phyloP scores from a whole-genome alignment of 2,329 filamentous ascomycete genomes.

The Alternaria sp. region DNA sequence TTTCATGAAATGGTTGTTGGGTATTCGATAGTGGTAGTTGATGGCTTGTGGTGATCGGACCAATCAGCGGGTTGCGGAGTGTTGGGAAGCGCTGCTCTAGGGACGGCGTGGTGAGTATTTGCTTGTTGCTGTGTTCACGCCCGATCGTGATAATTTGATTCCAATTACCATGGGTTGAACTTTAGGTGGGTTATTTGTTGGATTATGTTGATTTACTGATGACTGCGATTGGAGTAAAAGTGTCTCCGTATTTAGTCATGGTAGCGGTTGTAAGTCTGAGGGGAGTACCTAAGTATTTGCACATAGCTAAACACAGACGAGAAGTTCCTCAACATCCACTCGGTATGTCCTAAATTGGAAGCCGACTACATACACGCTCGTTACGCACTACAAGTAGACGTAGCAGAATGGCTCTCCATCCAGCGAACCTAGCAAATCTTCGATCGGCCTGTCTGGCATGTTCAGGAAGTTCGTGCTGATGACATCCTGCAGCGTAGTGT shows the following conservation, averaged over 20 bases:
- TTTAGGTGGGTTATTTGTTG: no score
- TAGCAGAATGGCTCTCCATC: slow-evolving; percentile 57
- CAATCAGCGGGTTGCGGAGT: neutral
- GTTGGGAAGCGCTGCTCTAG: neutral
- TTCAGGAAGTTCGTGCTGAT: slow-evolving; percentile 52
- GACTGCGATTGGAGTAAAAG: no score
- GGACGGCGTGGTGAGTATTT: no score
- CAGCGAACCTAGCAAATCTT: slow-evolving; percentile 52
- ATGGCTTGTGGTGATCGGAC: slow-evolving; percentile 1
- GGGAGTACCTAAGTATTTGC: no score
- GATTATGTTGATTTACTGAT: no score
- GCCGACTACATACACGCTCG: neutral
- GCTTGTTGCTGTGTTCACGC: no score
- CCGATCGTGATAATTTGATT: no score
- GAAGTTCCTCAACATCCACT: neutral
- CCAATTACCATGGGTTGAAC: no score
- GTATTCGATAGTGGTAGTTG: neutral
- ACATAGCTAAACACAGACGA: neutral
- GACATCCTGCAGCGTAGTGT: slow-evolving; percentile 56
- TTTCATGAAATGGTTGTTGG: neutral
- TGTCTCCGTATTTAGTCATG: no score
- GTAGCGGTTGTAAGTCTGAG: no score
- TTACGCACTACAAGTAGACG: slow-evolving; percentile 47
- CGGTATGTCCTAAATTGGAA: neutral
- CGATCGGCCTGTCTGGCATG: slow-evolving; percentile 43